Conservation (phyloP, 805 yeast genomes). For the Sugiyamaella smithiae region DNA sequence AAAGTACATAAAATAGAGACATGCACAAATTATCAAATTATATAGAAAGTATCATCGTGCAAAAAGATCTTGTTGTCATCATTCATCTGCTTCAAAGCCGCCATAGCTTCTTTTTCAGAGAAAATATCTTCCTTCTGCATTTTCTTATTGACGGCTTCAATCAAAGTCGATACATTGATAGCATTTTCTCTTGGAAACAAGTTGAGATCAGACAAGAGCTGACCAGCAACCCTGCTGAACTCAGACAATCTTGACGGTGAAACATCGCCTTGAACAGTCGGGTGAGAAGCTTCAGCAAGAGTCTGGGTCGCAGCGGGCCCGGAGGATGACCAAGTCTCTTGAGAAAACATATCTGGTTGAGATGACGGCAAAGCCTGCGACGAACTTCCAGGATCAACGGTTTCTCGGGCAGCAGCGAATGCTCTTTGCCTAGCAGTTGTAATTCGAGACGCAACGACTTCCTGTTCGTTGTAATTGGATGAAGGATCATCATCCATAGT, state of each 20-base stretch:
- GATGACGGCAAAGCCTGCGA: neutral
- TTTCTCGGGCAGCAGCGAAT: conserved; percentile 10
- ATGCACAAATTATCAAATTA: conserved; percentile 8
- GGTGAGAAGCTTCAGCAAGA: conserved; percentile 20
- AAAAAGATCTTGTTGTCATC: conserved; percentile 38
- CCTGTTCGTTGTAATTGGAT: conserved; percentile 49
- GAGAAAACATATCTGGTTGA: conserved; percentile 11
- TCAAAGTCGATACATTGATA: conserved; percentile 35
- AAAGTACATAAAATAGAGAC: neutral
- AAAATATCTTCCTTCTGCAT: conserved; percentile 42
- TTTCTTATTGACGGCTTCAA: conserved; percentile 43
- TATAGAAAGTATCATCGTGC: conserved; percentile 11
- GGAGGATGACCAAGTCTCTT: conserved; percentile 24
- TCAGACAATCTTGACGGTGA: conserved; percentile 50
- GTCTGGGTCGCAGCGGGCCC: conserved; percentile 8
- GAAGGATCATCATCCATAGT: conserved; percentile 49
- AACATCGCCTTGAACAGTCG: conserved; percentile 37
- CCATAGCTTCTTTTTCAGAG: conserved; percentile 35
- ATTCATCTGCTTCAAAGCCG: conserved; percentile 37
- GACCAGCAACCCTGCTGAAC: conserved; percentile 48
- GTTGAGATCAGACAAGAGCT: conserved; percentile 43
- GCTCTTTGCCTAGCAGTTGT: conserved; percentile 29
- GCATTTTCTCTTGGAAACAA: conserved; percentile 46
- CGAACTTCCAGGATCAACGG: conserved; percentile 2
- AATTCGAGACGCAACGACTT: conserved; percentile 37